Conservation (phyloP, 768 basidiomycete species). For the Trametes cubensis region DNA sequence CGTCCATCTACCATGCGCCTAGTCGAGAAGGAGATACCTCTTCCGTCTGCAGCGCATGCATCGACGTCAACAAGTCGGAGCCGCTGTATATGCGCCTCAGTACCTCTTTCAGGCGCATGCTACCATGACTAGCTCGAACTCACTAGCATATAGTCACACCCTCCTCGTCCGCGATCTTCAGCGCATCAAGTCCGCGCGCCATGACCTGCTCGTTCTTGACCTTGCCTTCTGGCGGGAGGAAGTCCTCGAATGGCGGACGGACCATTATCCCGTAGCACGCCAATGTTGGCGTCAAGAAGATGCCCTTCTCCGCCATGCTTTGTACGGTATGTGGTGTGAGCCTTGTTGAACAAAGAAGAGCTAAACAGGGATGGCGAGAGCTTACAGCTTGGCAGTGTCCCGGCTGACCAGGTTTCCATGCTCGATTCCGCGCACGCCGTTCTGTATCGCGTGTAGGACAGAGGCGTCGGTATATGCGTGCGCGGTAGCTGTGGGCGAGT, state of each 20-base stretch:
- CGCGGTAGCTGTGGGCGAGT: conserved; percentile 29
- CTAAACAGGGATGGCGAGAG: neutral
- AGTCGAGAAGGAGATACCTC: conserved; percentile 14
- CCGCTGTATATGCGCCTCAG: conserved; percentile 12
- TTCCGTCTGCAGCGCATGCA: conserved; percentile 67
- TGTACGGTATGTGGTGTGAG: neutral
- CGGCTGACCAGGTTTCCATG: conserved; percentile 49
- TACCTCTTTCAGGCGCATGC: neutral
- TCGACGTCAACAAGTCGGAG: conserved; percentile 51
- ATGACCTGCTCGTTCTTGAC: conserved; percentile 46
- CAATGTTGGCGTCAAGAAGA: conserved; percentile 49
- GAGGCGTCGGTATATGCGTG: conserved; percentile 44
- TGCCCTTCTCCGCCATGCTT: conserved; percentile 44
- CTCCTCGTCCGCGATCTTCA: conserved; percentile 44
- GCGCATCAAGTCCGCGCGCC: conserved; percentile 42
- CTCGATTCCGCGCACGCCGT: conserved; percentile 48
- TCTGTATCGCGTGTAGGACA: conserved; percentile 47
- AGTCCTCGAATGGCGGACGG: conserved; percentile 45
- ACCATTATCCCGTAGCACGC: conserved; percentile 47
- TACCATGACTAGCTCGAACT: conserved; percentile 20
- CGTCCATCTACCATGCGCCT: no score
- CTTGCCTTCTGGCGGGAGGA: conserved; percentile 41
- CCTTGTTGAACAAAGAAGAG: no score
- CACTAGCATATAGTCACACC: conserved; percentile 46
- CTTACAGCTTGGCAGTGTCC: conserved; percentile 41